Evolutionary conservation across 78 protist species (phyloP).

Genomic region (Dictyostelium brefeldianum): DNA sequence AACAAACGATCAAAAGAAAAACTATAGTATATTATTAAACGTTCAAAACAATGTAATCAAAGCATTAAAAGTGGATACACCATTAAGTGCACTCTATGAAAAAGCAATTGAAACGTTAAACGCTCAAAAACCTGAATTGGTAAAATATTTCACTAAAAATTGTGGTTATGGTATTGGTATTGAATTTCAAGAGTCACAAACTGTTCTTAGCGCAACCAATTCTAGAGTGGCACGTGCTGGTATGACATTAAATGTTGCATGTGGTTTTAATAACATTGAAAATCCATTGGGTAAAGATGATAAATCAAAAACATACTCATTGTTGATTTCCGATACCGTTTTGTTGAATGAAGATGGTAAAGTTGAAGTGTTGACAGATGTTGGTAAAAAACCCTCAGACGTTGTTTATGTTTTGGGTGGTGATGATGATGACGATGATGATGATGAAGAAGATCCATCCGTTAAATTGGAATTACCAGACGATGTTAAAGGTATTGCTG

Average conservation of each 20-base stretch:
- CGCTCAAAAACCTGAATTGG: slow-evolving; percentile 39
- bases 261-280: slow-evolving; percentile 82
- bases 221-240: slow-evolving; percentile 56
- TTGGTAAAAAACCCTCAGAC: slow-evolving; percentile 41
- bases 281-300: slow-evolving; percentile 23
- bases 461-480: slow-evolving; percentile 51
- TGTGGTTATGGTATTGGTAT: slow-evolving; percentile 89
- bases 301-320: slow-evolving; percentile 30
- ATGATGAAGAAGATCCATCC: slow-evolving; percentile 15
- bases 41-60: slow-evolving; percentile 53
- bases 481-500: slow-evolving; percentile 48
- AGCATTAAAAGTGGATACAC: slow-evolving; percentile 2
- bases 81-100: slow-evolving; percentile 37
- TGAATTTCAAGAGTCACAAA: slow-evolving; percentile 75
- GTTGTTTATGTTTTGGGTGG: slow-evolving; percentile 56
- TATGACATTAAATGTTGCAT: slow-evolving; percentile 85
- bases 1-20: slow-evolving; percentile 61
- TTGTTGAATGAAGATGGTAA: slow-evolving; percentile 71
- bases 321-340: slow-evolving; percentile 87
- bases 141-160: slow-evolving; percentile 38
- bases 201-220: slow-evolving; percentile 46
- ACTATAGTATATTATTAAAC: slow-evolving; percentile 44
- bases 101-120: slow-evolving; percentile 46
- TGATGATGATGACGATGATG: slow-evolving; percentile 16
- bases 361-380: slow-evolving; percentile 48